Evolutionary conservation across 441 rosid genomes (phyloP).

Genomic region (Manihot esculenta): DNA sequence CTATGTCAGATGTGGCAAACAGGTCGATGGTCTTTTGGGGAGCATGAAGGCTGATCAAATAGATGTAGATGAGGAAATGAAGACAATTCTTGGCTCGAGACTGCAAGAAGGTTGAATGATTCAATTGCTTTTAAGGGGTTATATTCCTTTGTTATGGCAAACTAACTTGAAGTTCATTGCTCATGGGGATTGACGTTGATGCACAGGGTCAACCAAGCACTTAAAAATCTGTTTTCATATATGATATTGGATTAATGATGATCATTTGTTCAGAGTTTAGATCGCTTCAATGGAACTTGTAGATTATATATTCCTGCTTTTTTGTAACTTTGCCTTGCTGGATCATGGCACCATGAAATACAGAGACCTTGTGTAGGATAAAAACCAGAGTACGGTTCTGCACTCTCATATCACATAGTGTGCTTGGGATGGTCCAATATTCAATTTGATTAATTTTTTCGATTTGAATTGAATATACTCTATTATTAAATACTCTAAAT

Average conservation of each 20-base stretch:
- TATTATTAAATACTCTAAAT: too few species aligned
- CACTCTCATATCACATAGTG: neutral
- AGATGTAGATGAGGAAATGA: slow-evolving; percentile 29
- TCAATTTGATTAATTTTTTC: too few species aligned
- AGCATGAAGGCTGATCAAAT: slow-evolving; percentile 28
- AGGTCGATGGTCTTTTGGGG: slow-evolving; percentile 26
- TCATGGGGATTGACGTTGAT: neutral
- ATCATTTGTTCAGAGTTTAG: neutral
- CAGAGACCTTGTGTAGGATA: too few species aligned
- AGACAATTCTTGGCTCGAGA: slow-evolving; percentile 27
- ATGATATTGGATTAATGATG: neutral
- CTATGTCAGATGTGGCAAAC: slow-evolving; percentile 34
- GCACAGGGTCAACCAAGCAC: neutral
- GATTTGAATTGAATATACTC: too few species aligned
- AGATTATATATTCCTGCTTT: neutral
- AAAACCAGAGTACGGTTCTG: neutral
- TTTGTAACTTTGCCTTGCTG: neutral
- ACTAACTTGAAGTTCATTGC: neutral
- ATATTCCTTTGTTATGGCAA: neutral
- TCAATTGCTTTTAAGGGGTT: neutral
- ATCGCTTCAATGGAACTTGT: neutral
- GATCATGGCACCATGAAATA: too few species aligned
- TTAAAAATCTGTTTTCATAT: neutral
- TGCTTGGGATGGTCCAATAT: too few species aligned
- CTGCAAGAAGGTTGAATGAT: slow-evolving; percentile 10